A percentile compares a stretch with the other conserved stretches of the same genome.
Evolutionary conservation across 495 filamentous ascomycete genomes (phyloP).

Genomic region (Penicillium samsonianum): DNA sequence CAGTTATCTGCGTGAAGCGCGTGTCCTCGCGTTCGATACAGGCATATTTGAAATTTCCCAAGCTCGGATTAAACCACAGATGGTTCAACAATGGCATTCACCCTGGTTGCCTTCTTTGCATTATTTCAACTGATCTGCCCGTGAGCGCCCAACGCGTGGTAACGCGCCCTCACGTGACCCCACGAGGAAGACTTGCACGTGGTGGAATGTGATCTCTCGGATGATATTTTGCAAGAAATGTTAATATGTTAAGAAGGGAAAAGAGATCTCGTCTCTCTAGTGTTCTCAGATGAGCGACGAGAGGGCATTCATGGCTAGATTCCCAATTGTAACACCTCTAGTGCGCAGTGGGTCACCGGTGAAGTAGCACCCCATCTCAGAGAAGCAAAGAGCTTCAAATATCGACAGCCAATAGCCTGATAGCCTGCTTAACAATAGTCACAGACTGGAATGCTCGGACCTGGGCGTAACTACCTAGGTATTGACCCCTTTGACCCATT

Average conservation of each 20-base stretch:
- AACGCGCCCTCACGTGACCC: constrained; percentile 16
- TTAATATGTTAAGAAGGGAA: not conserved
- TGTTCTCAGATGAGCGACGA: not conserved
- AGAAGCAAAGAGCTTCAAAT: not conserved
- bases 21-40: constrained; percentile 1
- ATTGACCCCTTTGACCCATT: not conserved
- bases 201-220: constrained; percentile 8
- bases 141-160: constrained; percentile 1
- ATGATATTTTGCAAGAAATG: not conserved
- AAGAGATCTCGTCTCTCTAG: not conserved
- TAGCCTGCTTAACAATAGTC: not conserved
- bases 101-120: not conserved
- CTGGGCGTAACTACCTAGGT: not conserved
- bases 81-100: not conserved
- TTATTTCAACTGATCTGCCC: not conserved
- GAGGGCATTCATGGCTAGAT: not conserved
- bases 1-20: constrained; percentile 1
- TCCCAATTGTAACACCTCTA: not conserved
- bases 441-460: not conserved
- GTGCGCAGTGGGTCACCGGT: not conserved
- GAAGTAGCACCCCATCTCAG: not conserved
- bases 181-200: constrained; percentile 9
- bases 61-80: not conserved
- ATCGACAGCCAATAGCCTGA: too few species aligned
- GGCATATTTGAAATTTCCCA: not conserved